Conservation (phyloP, 192 early-diverging fungal genomes). For the Jimgerdemannia flammicorona region DNA sequence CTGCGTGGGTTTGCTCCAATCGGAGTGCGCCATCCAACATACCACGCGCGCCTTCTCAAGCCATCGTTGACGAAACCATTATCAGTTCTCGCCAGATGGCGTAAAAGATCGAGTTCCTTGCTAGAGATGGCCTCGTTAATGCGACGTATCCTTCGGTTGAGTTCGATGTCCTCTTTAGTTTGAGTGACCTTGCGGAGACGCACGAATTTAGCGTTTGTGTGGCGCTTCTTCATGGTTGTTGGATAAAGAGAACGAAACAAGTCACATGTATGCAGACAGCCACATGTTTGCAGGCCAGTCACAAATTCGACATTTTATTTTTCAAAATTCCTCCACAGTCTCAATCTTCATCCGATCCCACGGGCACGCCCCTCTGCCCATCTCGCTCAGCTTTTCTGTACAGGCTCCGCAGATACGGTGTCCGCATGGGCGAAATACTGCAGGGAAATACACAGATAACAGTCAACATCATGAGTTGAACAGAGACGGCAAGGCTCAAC, state of each 20-base stretch:
- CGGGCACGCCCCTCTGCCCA: not conserved
- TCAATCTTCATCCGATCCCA: not conserved
- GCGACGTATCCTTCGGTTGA: slow-evolving; percentile 31
- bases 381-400: not conserved
- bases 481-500: too few relatives aligned
- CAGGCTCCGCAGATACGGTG: not conserved
- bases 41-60: slow-evolving; percentile 45
- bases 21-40: not conserved
- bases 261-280: too few relatives aligned
- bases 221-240: not conserved
- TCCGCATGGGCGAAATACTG: not conserved
- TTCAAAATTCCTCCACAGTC: not conserved
- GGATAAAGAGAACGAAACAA: too few relatives aligned
- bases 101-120: slow-evolving; percentile 15
- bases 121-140: slow-evolving; percentile 38
- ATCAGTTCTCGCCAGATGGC: slow-evolving; percentile 18
- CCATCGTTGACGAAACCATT: slow-evolving; percentile 44
- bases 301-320: not conserved
- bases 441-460: too few relatives aligned
- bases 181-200: not conserved
- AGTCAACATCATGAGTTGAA: too few relatives aligned
- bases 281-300: too few relatives aligned
- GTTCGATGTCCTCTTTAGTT: slow-evolving; percentile 10
- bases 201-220: not conserved
- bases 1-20: too few relatives aligned